Evolutionary conservation across 345 rosid species (phyloP), one percentile per base, ranked within the genome.

Genomic region (Xanthoceras sorbifolium): DNA sequence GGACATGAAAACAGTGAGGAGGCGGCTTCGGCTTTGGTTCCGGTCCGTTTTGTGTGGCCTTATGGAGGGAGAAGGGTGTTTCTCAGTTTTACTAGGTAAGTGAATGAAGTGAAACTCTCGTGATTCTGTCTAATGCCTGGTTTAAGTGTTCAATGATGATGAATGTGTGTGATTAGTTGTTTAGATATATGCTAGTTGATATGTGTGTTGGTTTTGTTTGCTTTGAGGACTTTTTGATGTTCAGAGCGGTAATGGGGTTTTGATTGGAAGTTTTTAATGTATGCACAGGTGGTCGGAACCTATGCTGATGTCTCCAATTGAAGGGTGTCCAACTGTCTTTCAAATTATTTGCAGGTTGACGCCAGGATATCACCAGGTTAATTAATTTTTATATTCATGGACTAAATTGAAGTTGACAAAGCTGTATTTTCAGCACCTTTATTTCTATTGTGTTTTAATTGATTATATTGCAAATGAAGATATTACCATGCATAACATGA

Each of bases 311-410:
- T 89, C 97, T 42, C 94, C 93, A 17, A 75, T 86, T 73, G 97
- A 93, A 78, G 97, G 91, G 14, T 89, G 93, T 76, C 93, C 94
- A 40, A 80, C 86, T 72, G 97, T 91, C 36, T 93, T 90, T 87
- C 97, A 91, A 86, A 89, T 89, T 72, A 79, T 91, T 74, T 89
- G 86, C 73, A 84, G 83, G 86, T 73, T 93, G 89, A 69, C 92
- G 0, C 96, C 94, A 5, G 97, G 97, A 69, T 86, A 84, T 76
- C 97, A 93, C 82, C 90, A 93, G 97, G 97, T 93, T 77, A 72
- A 54, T 75, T 17, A 38, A n/a, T 29, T 68, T 46, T 22, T 31
- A 23, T 77, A 62, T 40, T 67, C 50, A 29, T 61, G 28, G 66
- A 14, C 31, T 55, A 46, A 69, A 64, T 40, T 26, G 46, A 55